A percentile compares a stretch with the other conserved stretches of the same genome.
These are phyloP conservation scores for Diplodia seriata DNA, from an alignment of 2,329 filamentous ascomycete species.

Conservation along the genomic window DNA sequence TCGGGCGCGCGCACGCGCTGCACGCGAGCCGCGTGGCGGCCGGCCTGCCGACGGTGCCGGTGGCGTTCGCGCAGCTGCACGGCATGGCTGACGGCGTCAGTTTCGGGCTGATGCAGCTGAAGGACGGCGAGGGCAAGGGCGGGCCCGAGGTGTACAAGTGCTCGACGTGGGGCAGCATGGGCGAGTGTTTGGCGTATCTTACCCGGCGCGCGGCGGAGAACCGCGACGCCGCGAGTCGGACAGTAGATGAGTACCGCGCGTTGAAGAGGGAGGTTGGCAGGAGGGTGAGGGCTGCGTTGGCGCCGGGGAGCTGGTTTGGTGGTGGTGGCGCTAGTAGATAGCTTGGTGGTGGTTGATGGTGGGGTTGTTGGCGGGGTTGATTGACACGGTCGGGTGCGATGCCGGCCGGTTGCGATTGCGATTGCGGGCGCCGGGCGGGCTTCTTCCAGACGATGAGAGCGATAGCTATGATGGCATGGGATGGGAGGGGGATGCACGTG, in stretches of 20 bases:
- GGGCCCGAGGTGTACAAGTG: conserved; percentile 56
- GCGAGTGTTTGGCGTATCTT: conserved; percentile 81
- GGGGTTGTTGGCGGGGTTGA: not conserved
- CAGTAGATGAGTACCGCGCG: conserved; percentile 42
- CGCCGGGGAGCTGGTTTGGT: conserved; percentile 20
- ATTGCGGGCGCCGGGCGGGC: too few relatives aligned
- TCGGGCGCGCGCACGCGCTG: conserved; percentile 55
- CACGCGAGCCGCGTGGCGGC: conserved; percentile 57
- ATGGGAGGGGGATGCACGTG: not conserved
- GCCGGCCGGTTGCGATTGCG: not conserved
- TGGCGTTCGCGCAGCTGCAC: conserved; percentile 79
- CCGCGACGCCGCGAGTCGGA: conserved; percentile 54
- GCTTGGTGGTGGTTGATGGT: not conserved
- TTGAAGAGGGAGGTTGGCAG: conserved; percentile 40
- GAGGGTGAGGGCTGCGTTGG: conserved; percentile 36
- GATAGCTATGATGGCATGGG: too few relatives aligned
- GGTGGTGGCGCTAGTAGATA: not conserved
- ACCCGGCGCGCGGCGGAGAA: conserved; percentile 65
- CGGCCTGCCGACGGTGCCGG: conserved; percentile 54
- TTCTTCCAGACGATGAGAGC: not conserved
- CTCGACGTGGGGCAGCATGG: conserved; percentile 63
- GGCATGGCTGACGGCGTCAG: conserved; percentile 96
- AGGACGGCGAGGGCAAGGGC: conserved; percentile 59
- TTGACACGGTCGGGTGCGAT: not conserved
- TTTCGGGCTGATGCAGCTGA: conserved; percentile 57